phyloP scores from a whole-genome alignment of 331 rosid genomes.

The Ulmus americana region DNA sequence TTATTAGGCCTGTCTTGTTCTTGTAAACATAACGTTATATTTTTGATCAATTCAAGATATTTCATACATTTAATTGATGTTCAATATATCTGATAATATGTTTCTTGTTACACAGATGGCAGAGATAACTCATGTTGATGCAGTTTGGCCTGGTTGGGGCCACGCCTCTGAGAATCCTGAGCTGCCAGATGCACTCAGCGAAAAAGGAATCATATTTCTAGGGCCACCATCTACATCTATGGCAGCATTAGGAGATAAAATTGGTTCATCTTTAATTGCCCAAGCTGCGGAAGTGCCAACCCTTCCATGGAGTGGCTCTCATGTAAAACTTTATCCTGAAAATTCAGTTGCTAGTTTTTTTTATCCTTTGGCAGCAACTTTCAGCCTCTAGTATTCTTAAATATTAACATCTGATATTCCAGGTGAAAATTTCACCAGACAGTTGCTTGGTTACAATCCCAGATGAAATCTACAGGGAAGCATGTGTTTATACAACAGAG shows the following conservation, averaged over 20 bases:
- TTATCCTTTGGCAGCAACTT: not conserved
- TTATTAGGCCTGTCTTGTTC: conserved; percentile 17
- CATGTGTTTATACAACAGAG: conserved; percentile 92
- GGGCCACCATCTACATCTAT: conserved; percentile 91
- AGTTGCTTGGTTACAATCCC: conserved; percentile 72
- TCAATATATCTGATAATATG: conserved; percentile 13
- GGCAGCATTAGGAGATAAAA: conserved; percentile 99
- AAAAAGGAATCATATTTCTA: conserved; percentile 83
- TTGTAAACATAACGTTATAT: conserved; percentile 11
- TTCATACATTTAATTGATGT: conserved; percentile 5
- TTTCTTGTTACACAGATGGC: conserved; percentile 57
- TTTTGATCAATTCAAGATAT: conserved; percentile 1
- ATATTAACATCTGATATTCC: conserved; percentile 20
- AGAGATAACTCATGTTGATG: conserved; percentile 92
- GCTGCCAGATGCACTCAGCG: conserved; percentile 89
- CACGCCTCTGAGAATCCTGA: conserved; percentile 98
- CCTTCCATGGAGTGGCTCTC: conserved; percentile 99
- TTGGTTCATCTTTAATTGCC: conserved; percentile 97
- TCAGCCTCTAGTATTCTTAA: conserved; percentile 16
- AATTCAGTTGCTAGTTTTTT: conserved; percentile 11
- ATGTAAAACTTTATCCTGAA: conserved; percentile 44
- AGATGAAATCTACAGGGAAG: conserved; percentile 81
- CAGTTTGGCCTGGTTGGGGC: conserved; percentile 99
- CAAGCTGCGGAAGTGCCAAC: conserved; percentile 97
- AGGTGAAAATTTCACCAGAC: conserved; percentile 77